A percentile compares a stretch with the other conserved stretches of the same genome.
These are phyloP conservation scores for Penicillium fimorum DNA, from an alignment of 495 filamentous ascomycete genomes.

Conservation along the genomic window DNA sequence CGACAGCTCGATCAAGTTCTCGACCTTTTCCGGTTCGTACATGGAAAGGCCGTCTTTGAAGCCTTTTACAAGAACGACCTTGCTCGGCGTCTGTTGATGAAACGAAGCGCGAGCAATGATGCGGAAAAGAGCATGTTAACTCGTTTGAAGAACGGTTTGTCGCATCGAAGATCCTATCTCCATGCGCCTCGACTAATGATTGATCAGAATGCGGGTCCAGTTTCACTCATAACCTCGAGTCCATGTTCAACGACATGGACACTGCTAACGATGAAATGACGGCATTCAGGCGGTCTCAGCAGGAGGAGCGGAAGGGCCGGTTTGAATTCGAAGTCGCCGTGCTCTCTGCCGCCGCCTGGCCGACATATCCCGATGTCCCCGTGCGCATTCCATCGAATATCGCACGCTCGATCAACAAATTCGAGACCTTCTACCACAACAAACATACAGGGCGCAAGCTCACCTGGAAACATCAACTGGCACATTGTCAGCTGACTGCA, in stretches of 20 bases:
- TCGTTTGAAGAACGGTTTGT: conserved; percentile 73
- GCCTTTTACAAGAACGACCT: conserved; percentile 99
- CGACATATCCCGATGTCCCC: conserved; percentile 78
- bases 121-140: conserved; percentile 93
- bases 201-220: conserved; percentile 77
- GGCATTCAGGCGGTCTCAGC: conserved; percentile 57
- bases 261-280: conserved; percentile 80
- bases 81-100: conserved; percentile 83
- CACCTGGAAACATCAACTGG: conserved; percentile 87
- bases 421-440: conserved; percentile 74
- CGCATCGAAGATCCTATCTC: neutral
- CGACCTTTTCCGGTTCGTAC: conserved; percentile 93
- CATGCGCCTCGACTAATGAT: conserved; percentile 8
- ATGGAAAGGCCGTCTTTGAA: conserved; percentile 96
- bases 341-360: conserved; percentile 85
- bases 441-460: conserved; percentile 87
- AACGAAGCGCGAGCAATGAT: conserved; percentile 86
- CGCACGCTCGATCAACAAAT: conserved; percentile 63
- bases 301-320: conserved; percentile 43
- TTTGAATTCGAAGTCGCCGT: conserved; percentile 85
- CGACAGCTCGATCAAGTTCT: conserved; percentile 86
- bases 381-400: conserved; percentile 75
- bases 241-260: conserved; percentile 99
- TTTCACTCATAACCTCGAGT: conserved; percentile 95
- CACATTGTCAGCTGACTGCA: conserved; percentile 80